phyloP scores from a whole-genome alignment of 257 asterid genomes.

The Salvia miltiorrhiza region DNA sequence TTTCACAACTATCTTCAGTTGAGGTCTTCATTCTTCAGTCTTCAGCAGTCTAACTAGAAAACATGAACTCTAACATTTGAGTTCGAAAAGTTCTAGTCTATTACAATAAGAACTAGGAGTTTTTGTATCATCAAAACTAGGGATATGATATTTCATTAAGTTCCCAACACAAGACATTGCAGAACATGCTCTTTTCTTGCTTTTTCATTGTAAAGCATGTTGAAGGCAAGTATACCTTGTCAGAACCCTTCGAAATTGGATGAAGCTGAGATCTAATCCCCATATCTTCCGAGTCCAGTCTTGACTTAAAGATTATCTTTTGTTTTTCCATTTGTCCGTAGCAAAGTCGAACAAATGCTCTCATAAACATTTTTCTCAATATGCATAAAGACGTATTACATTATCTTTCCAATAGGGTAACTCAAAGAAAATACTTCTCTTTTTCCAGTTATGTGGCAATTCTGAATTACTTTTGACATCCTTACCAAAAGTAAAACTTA shows the following conservation, averaged over 20 bases:
- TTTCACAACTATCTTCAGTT: too few relatives aligned
- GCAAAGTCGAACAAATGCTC: background rate
- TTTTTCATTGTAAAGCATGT: background rate
- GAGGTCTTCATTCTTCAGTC: too few relatives aligned
- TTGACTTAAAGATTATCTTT: constrained; percentile 1
- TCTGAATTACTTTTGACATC: background rate
- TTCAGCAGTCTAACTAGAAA: too few relatives aligned
- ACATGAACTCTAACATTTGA: too few relatives aligned
- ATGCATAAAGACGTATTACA: background rate
- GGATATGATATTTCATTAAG: too few relatives aligned
- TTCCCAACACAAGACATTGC: background rate
- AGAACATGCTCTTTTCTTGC: constrained; percentile 7
- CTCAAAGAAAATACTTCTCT: background rate
- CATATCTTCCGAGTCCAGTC: background rate
- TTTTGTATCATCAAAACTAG: too few relatives aligned
- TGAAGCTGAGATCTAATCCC: background rate
- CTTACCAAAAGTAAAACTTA: background rate
- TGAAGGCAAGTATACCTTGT: background rate
- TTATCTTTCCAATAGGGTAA: constrained; percentile 4
- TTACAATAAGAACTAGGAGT: too few relatives aligned
- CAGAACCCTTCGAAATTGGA: background rate
- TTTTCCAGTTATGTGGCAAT: background rate
- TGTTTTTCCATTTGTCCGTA: background rate
- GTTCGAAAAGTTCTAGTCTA: too few relatives aligned
- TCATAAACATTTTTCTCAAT: constrained; percentile 8